Evolutionary conservation across 2,329 filamentous ascomycete genomes (phyloP), one percentile per base, ranked within the genome.

Genomic region (Xylaria sp.): DNA sequence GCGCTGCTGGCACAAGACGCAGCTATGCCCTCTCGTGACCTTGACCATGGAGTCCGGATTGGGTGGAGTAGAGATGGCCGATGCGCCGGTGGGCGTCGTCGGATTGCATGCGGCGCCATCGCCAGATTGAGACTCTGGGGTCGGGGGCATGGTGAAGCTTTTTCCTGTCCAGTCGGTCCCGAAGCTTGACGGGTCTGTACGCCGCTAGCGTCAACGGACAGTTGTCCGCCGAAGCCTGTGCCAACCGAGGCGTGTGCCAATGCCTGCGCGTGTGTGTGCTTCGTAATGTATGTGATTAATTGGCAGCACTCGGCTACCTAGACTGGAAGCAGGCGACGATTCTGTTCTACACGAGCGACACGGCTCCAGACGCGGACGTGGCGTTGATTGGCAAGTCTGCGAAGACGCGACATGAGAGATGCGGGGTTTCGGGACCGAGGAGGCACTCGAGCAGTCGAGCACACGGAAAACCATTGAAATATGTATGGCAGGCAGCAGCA

Each of bases 1-100:
- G 56, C 88, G 84, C 68, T 89, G 87, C 68, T 92, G 88, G 66
- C 90, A 93, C 18, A 86, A 78, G 13, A 90, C 79, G 65, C 90
- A 93, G 56, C 81, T 84, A 57, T 83, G 82, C 54, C 82, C 82
- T 45, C 82, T 76, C 38, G 81, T 84, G 62, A 85, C 71, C 69
- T 85, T 85, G 61, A 81, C 69, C 50, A 74, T 71, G 38, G 76
- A 74, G 55, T 82, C 79, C 50, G 60, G 63, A 57, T 66, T 64
- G 57, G 60, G 64, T 56, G 67, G 67, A 60, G 68, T 62, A 52
- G 66, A 59, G 62, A 63, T 59, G 58, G 66, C 57, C 61, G 63
- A 65, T 19, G 52, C 52, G 45, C 61, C 62, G 56, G 67, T 54
- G 53, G 66, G 66, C 48, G 66, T 63, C 29, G 59, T 54, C 17